These are phyloP conservation scores for Cudoniella acicularis DNA, from an alignment of 495 filamentous ascomycete species.

Conservation along the genomic window DNA sequence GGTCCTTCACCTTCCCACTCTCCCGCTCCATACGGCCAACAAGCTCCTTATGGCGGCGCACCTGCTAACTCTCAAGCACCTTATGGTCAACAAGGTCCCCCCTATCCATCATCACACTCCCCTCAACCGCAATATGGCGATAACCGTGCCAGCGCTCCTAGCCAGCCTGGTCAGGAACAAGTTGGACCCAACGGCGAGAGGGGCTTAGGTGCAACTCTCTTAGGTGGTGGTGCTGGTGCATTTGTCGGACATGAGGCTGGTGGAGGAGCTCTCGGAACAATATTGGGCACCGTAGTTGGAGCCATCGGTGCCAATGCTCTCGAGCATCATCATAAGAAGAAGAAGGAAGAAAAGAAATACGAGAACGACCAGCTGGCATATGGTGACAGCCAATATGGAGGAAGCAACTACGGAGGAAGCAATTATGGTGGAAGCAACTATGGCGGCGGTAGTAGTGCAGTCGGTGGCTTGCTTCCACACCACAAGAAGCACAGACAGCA, in stretches of 20 bases:
- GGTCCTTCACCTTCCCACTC: slow-evolving; percentile 9
- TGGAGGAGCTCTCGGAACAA: slow-evolving; percentile 44
- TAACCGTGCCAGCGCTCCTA: slow-evolving; percentile 19
- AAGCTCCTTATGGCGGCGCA: slow-evolving; percentile 2
- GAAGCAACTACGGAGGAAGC: background rate
- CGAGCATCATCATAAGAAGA: slow-evolving; percentile 41
- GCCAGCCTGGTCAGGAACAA: slow-evolving; percentile 11
- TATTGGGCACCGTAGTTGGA: slow-evolving; percentile 47
- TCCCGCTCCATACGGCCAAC: background rate
- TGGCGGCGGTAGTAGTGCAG: background rate
- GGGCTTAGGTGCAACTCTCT: slow-evolving; percentile 50
- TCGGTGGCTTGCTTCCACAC: background rate
- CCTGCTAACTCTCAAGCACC: background rate
- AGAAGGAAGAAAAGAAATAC: slow-evolving; percentile 28
- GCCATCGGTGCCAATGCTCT: slow-evolving; percentile 54
- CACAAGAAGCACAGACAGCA: background rate
- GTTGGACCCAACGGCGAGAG: slow-evolving; percentile 37
- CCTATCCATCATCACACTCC: background rate
- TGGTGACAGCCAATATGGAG: slow-evolving; percentile 7
- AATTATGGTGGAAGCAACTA: background rate
- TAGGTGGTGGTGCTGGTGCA: slow-evolving; percentile 50
- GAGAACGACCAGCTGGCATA: background rate
- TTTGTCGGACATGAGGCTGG: slow-evolving; percentile 47
- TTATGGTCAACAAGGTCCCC: background rate
- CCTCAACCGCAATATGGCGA: slow-evolving; percentile 24